Conservation (phyloP, 2,329 filamentous ascomycete species). For the Microascus cirrosus region DNA sequence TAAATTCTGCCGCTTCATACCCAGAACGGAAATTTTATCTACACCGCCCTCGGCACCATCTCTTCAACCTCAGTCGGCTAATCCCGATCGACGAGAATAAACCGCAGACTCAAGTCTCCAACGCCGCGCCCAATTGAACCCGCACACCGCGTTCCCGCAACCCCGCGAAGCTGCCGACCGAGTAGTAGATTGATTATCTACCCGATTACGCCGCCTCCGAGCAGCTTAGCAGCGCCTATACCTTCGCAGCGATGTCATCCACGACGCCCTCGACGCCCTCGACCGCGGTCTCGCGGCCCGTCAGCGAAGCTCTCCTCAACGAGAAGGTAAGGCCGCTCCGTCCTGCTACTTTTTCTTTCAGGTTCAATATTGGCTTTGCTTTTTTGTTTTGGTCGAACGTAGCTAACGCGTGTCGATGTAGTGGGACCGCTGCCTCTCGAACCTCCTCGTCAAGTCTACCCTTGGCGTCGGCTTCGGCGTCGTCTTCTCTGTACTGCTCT, state of each 20-base stretch:
- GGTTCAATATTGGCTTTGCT: too few species aligned
- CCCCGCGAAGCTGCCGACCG: not conserved
- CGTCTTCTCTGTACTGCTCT: constrained; percentile 95
- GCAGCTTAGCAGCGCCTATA: constrained; percentile 7
- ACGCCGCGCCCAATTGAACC: not conserved
- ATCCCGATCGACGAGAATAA: constrained; percentile 4
- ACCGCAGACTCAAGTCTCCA: constrained; percentile 1
- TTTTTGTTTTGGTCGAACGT: not conserved
- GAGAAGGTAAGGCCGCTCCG: constrained; percentile 76
- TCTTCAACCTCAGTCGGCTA: not conserved
- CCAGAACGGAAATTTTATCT: not conserved
- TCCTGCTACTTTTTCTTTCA: too few species aligned
- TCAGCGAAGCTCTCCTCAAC: constrained; percentile 96
- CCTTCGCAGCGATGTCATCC: constrained; percentile 35
- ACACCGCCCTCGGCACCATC: constrained; percentile 4
- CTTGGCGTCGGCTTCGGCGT: constrained; percentile 95
- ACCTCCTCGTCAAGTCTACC: constrained; percentile 90
- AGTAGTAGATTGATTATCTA: not conserved
- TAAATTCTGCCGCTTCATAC: not conserved
- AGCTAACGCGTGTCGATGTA: constrained; percentile 24
- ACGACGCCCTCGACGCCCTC: constrained; percentile 25
- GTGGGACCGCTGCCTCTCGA: constrained; percentile 99
- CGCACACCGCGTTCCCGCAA: not conserved
- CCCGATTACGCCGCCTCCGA: not conserved
- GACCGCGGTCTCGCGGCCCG: constrained; percentile 60